These are phyloP conservation scores for Urtica urens DNA, from an alignment of 306 rosid genomes.

Conservation along the genomic window DNA sequence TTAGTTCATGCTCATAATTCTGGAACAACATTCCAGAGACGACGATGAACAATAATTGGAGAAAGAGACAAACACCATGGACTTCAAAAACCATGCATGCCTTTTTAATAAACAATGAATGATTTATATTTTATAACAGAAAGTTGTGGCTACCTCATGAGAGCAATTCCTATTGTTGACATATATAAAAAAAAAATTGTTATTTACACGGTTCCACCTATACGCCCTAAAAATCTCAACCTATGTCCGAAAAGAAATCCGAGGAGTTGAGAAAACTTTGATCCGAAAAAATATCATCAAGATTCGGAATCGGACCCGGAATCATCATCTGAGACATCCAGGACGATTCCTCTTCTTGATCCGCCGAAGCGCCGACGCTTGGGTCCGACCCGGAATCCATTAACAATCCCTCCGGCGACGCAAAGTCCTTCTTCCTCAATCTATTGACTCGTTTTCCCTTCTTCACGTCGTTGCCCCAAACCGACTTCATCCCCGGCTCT, in stretches of 20 bases:
- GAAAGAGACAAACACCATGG: too few relatives aligned
- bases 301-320: constrained; percentile 8
- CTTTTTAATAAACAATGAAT: too few relatives aligned
- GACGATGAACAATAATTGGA: too few relatives aligned
- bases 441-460: neutral
- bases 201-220: too few relatives aligned
- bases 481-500: neutral
- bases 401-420: neutral
- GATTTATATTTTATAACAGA: too few relatives aligned
- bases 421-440: neutral
- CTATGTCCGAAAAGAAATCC: neutral
- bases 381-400: neutral
- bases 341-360: neutral
- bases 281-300: neutral
- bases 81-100: too few relatives aligned
- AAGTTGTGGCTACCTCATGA: too few relatives aligned
- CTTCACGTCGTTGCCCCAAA: neutral
- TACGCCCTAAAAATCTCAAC: neutral
- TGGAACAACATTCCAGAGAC: too few relatives aligned
- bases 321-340: neutral
- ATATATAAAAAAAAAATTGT: too few relatives aligned
- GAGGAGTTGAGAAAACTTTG: neutral
- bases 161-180: too few relatives aligned
- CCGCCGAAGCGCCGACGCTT: neutral
- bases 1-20: too few relatives aligned